Evolutionary conservation across 352 stramenopile species (phyloP).

Genomic region (Elongisporangium anandrum): DNA sequence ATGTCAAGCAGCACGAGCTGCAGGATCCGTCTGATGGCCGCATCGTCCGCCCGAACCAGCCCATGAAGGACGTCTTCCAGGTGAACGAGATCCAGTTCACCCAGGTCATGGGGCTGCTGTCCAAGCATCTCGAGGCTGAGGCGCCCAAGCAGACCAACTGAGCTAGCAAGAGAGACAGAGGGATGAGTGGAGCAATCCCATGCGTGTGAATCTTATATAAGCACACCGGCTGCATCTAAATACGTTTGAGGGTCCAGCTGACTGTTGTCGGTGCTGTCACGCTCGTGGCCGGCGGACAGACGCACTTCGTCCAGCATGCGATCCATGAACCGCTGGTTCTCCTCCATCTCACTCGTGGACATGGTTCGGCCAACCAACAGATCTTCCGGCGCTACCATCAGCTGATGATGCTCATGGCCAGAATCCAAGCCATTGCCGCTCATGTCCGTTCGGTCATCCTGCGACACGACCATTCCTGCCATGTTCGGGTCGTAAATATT

Average conservation of each 20-base stretch:
- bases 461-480: not conserved
- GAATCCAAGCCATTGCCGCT: slow-evolving; percentile 9
- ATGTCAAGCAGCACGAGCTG: slow-evolving; percentile 74
- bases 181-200: not conserved
- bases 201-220: slow-evolving; percentile 18
- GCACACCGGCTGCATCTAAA: slow-evolving; percentile 64
- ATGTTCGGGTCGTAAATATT: not conserved
- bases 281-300: slow-evolving; percentile 38
- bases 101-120: slow-evolving; percentile 65
- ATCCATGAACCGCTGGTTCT: slow-evolving; percentile 79
- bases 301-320: slow-evolving; percentile 71
- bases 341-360: slow-evolving; percentile 45
- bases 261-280: slow-evolving; percentile 13
- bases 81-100: slow-evolving; percentile 71
- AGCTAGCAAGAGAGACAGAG: not conserved
- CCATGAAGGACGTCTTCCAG: slow-evolving; percentile 64
- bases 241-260: slow-evolving; percentile 56
- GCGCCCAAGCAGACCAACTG: not conserved
- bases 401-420: slow-evolving; percentile 27
- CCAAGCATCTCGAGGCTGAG: slow-evolving; percentile 54
- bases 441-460: slow-evolving; percentile 3
- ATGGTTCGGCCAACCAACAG: slow-evolving; percentile 34
- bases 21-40: slow-evolving; percentile 67
- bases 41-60: slow-evolving; percentile 60
- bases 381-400: slow-evolving; percentile 44